Base-by-base conservation (phyloP, 2,329 filamentous ascomycete genomes). In the Cercospora citrullina region DNA sequence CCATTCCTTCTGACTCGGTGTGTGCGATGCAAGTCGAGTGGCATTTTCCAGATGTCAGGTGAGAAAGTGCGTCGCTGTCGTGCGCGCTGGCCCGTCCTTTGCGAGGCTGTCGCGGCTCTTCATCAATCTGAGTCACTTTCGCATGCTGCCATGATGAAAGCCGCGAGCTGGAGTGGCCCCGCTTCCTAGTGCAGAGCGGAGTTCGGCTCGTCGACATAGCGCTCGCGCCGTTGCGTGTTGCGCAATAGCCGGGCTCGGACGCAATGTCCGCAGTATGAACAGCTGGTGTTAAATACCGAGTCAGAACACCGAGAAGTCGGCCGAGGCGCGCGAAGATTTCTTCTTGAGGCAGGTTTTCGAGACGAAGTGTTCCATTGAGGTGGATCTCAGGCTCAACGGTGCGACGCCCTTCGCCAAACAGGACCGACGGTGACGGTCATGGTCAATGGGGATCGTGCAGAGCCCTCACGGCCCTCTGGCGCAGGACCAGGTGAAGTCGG, bases 161-260 rank as follows among this genome's bases (percentile, higher is more conserved):
- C 53, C 21, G 51, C 55, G 55, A 58, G 28, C 16, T 31, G 55
- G 30, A 58, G 30, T 33, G 55, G 26, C 16, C 23, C 53, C 28
- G 53, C 5, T 58, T 12, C 9, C 26, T 58, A 33, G 55, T 18
- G 55, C 12, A 36, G 8, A 36, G 55, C 55, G 55, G 55, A 59
- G 55, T 36, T 33, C 28, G 30, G 28, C 28, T 59, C 55, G 31
- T 33, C 18, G 55, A 36, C 18, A 59, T 59, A 59, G 55, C 28
- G 28, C 55, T 23, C 55, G 21, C 55, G 31, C 55, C 55, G 55
- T 33, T 36, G 55, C 55, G 31, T 36, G 55, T 59, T 59, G 55
- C 55, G 55, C 55, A 31, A 59, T 59, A 4, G 55, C 55, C 55
- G 55, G 55, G 28, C 55, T 33, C 55, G 55, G 55, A 36, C 18